Percentiles rank a stretch among this genome's conserved stretches.
Evolutionary conservation across 768 basidiomycete species (phyloP).

Genomic region (Amanita polypyramis): DNA sequence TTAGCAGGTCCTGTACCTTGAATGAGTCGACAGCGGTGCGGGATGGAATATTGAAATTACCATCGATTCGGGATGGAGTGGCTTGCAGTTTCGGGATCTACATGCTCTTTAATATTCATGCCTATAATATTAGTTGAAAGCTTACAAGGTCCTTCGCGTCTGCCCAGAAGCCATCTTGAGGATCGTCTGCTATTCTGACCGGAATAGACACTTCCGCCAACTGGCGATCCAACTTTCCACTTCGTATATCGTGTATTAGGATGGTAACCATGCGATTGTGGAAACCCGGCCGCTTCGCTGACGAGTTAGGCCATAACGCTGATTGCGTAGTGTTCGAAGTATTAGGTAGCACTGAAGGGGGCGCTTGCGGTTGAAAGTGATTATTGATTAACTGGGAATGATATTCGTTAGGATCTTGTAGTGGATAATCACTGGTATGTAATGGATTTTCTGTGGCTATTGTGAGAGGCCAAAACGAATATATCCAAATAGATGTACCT

Average conservation of each 20-base stretch:
- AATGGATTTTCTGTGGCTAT: not conserved
- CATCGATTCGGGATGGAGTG: conserved; percentile 60
- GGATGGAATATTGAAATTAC: conserved; percentile 20
- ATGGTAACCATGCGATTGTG: conserved; percentile 46
- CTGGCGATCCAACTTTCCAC: conserved; percentile 40
- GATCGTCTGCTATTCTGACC: conserved; percentile 35
- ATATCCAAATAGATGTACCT: not conserved
- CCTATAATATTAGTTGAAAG: not conserved
- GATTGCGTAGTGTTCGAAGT: not conserved
- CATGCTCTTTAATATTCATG: not conserved
- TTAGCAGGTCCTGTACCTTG: conserved; percentile 46
- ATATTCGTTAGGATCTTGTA: not conserved
- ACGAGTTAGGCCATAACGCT: not conserved
- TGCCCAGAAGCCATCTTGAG: conserved; percentile 57
- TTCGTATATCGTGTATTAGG: conserved; percentile 54
- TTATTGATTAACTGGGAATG: not conserved
- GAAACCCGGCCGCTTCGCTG: conserved; percentile 4
- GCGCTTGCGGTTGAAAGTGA: not conserved
- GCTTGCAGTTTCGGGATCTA: conserved; percentile 45
- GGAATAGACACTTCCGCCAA: conserved; percentile 58
- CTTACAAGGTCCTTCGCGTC: conserved; percentile 53
- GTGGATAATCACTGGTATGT: not conserved
- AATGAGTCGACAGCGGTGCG: conserved; percentile 4
- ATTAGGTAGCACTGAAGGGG: not conserved
- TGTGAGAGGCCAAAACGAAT: not conserved